Evolutionary conservation across 2,329 filamentous ascomycete genomes (phyloP).

Genomic region (Domatiomyces globalis): DNA sequence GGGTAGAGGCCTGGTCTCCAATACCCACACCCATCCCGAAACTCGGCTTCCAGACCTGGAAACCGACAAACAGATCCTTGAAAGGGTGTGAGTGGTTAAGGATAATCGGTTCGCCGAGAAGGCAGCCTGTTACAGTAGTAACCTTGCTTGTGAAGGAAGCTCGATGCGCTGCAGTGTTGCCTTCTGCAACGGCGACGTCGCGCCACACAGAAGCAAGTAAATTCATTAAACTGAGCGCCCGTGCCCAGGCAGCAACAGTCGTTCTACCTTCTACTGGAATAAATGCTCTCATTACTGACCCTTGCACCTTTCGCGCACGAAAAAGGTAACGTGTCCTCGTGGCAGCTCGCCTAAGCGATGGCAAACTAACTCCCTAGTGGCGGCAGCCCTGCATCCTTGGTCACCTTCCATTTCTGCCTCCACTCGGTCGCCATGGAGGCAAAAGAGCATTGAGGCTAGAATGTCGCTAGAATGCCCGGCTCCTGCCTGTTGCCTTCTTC

Average conservation of each 20-base stretch:
- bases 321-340: not conserved
- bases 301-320: not conserved
- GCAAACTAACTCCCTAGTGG: not conserved
- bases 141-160: not conserved
- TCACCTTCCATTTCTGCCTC: not conserved
- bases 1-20: not conserved
- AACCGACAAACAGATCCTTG: not conserved
- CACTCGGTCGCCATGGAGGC: not conserved
- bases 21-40: not conserved
- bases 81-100: not conserved
- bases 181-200: not conserved
- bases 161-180: not conserved
- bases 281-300: not conserved
- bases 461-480: not conserved
- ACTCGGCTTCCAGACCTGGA: not conserved
- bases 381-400: not conserved
- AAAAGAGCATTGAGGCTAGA: not conserved
- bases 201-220: not conserved
- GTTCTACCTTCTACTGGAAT: not conserved
- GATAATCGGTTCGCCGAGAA: not conserved
- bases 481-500: not conserved
- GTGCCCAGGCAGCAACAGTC: not conserved
- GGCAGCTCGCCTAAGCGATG: not conserved
- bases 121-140: no score
- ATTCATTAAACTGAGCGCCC: not conserved